Percentiles rank a stretch among this genome's conserved stretches.
Conservation (phyloP, 176 grass and related monocot species). For the Carex myosuroides region DNA sequence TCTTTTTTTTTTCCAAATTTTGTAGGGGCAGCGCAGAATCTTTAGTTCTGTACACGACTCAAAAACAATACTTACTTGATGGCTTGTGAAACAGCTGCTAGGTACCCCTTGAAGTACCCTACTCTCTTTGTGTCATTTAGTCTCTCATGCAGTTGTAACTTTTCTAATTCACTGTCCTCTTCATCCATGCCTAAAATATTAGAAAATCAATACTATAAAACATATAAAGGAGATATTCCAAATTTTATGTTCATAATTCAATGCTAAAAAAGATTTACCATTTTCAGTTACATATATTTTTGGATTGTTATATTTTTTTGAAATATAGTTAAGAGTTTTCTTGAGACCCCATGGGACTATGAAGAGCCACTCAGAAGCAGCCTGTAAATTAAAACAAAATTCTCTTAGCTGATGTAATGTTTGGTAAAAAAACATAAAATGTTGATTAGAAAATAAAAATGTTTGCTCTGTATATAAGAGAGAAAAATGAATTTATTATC, state of each 20-base stretch:
- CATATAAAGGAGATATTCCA: background rate
- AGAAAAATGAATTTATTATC: background rate
- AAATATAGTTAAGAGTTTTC: conserved; percentile 62
- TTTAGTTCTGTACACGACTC: background rate
- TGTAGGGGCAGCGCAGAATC: background rate
- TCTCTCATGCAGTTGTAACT: conserved; percentile 31
- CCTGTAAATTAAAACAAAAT: conserved; percentile 47
- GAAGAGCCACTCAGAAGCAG: conserved; percentile 90
- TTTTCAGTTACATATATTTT: conserved; percentile 88
- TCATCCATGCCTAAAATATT: conserved; percentile 78
- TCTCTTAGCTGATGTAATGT: background rate
- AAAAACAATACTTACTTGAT: conserved; percentile 48
- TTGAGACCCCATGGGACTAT: conserved; percentile 91
- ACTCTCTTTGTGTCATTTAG: conserved; percentile 78
- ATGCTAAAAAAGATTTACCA: conserved; percentile 40
- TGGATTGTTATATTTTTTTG: conserved; percentile 56
- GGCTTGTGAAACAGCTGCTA: conserved; percentile 53
- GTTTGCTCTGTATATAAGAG: background rate
- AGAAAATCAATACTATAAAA: background rate
- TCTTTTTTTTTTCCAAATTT: background rate
- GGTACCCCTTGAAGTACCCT: conserved; percentile 72
- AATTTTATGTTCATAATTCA: background rate
- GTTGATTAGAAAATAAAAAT: background rate
- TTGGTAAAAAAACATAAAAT: background rate
- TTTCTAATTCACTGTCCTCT: conserved; percentile 59